Conservation (phyloP, 2,329 filamentous ascomycete species). For the Sordariomycetes sp. region DNA sequence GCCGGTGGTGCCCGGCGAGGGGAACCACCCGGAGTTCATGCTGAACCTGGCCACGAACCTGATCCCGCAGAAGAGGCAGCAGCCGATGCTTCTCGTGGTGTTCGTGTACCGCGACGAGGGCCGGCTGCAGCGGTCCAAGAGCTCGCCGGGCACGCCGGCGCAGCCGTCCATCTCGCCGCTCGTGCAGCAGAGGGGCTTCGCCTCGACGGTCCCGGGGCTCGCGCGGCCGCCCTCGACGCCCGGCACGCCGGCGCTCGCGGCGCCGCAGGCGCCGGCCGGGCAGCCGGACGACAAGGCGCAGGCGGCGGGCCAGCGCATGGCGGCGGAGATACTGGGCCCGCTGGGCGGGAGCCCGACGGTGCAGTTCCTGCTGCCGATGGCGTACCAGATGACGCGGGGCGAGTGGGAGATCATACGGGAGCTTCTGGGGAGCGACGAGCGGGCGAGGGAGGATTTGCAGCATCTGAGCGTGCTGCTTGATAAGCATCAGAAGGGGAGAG, state of each 20-base stretch:
- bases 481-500: conserved; percentile 9
- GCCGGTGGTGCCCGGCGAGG: conserved; percentile 64
- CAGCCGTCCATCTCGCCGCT: conserved; percentile 4
- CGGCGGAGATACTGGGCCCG: conserved; percentile 52
- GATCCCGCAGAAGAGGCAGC: conserved; percentile 59
- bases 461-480: conserved; percentile 46
- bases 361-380: conserved; percentile 58
- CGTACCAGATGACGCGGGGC: conserved; percentile 53
- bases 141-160: neutral
- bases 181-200: conserved; percentile 18
- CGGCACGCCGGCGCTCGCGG: neutral
- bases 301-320: conserved; percentile 43
- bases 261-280: neutral
- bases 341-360: conserved; percentile 55
- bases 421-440: conserved; percentile 56
- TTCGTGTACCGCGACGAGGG: conserved; percentile 66
- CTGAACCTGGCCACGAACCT: conserved; percentile 78
- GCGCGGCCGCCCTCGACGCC: neutral
- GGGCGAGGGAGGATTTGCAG: conserved; percentile 51
- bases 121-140: conserved; percentile 4
- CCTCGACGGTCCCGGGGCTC: conserved; percentile 2
- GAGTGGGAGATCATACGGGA: conserved; percentile 66
- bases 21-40: conserved; percentile 72
- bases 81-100: conserved; percentile 72
- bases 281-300: conserved; percentile 11